Evolutionary conservation across 768 basidiomycete genomes (phyloP).

Genomic region (Coprinellus micaceus): DNA sequence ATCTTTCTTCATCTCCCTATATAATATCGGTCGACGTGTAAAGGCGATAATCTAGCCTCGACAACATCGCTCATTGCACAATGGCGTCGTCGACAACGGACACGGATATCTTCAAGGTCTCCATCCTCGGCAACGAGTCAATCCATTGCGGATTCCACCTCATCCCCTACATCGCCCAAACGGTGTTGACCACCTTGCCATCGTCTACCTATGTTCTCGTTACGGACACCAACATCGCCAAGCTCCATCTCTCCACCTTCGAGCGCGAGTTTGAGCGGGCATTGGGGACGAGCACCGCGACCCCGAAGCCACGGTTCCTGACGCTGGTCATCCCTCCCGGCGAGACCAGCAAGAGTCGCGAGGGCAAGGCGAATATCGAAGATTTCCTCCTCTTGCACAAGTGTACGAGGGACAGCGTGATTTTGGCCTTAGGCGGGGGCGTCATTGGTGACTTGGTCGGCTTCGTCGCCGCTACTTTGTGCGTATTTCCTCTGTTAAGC

Average conservation of each 20-base stretch:
- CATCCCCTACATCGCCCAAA: constrained; percentile 76
- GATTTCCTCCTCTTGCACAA: constrained; percentile 85
- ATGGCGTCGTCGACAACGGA: constrained; percentile 15
- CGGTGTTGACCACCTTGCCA: constrained; percentile 63
- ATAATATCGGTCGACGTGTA: too few relatives aligned
- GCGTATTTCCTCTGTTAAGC: constrained; percentile 29
- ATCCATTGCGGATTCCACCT: constrained; percentile 96
- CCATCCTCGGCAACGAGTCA: constrained; percentile 78
- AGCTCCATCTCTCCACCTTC: constrained; percentile 70
- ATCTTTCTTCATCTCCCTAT: too few relatives aligned
- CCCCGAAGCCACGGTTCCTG: constrained; percentile 61
- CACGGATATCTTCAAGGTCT: constrained; percentile 69
- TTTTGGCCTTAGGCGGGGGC: constrained; percentile 92
- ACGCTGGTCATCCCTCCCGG: constrained; percentile 82
- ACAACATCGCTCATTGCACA: neutral
- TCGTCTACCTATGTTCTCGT: constrained; percentile 88
- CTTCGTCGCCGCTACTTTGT: constrained; percentile 97
- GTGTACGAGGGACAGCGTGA: constrained; percentile 90
- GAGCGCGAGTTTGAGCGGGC: constrained; percentile 55
- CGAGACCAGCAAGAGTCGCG: constrained; percentile 87
- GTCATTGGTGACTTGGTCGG: constrained; percentile 97
- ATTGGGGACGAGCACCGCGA: constrained; percentile 23
- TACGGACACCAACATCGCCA: constrained; percentile 89
- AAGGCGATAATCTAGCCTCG: too few relatives aligned
- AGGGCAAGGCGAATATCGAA: constrained; percentile 90